These are phyloP conservation scores for Tephrocybe rancida DNA, from an alignment of 768 basidiomycete genomes.

Conservation along the genomic window DNA sequence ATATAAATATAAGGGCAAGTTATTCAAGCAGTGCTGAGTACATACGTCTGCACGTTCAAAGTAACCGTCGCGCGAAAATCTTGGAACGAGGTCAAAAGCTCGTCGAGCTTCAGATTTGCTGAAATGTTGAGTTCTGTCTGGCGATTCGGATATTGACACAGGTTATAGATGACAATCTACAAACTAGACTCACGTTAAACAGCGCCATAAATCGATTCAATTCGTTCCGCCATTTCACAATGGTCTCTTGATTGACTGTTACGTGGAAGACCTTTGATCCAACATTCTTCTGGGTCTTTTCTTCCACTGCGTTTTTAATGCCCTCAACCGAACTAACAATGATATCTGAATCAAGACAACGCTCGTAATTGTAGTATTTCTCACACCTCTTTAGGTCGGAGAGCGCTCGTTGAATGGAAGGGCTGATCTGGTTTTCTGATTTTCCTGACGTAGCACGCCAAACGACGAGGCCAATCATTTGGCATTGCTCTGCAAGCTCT, in stretches of 20 bases:
- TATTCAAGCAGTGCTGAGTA: neutral
- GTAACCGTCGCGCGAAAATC: neutral
- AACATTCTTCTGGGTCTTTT: conserved; percentile 1
- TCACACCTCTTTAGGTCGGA: conserved; percentile 5
- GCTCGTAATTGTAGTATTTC: neutral
- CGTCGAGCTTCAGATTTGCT: conserved; percentile 10
- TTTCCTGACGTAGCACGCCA: conserved; percentile 4
- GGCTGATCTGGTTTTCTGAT: conserved; percentile 1
- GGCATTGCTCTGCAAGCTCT: conserved; percentile 14
- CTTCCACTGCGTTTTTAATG: conserved; percentile 3
- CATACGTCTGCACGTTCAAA: neutral
- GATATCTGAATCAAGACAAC: neutral
- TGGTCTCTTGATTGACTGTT: conserved; percentile 10
- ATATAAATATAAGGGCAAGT: neutral
- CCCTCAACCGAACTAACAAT: neutral
- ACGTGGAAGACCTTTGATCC: conserved; percentile 8
- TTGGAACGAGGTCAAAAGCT: conserved; percentile 4
- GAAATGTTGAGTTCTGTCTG: conserved; percentile 12
- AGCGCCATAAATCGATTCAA: conserved; percentile 2
- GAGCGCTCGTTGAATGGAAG: neutral
- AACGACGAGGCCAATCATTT: conserved; percentile 11
- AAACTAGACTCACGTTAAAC: conserved; percentile 8
- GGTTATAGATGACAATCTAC: neutral
- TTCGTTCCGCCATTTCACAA: conserved; percentile 8
- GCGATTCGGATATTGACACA: no score